Base-by-base conservation (phyloP, 129 eudicot genomes). In the Sambucus nigra region DNA sequence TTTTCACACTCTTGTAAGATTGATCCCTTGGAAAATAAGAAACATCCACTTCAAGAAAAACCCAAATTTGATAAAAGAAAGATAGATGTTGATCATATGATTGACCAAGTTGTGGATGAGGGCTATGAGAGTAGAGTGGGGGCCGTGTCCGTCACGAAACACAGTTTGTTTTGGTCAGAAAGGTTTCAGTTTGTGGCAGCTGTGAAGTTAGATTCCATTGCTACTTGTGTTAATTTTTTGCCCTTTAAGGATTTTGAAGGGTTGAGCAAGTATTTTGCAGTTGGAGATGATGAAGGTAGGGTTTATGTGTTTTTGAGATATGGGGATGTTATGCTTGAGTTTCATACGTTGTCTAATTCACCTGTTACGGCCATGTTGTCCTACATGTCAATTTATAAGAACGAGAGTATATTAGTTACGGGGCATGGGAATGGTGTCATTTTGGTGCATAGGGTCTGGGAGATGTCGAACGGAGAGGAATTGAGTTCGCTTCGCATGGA, bases 121-220 rank as follows among this genome's bases (percentile, higher is more conserved):
- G 65, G 65, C 16, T 49, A n/a, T 15, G 57, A 49, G 24, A 59
- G 50, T 48, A 57, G 54, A 50, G 57, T 63, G 11, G 72, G 78
- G 24, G 74, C 82, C 10, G 86, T 77, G 2, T 78, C 87, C 8
- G 82, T 91, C 51, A 86, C 92, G 0, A 86, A 73, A 65, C 94
- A 86, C 57, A 86, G 83, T 65, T 54, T 88, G 28, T 73, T 80
- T 51, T 92, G 99, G 99, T 82, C 91, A 0, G 99, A 86, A 62
- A 76, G 78, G 62, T 92, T 92, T 69, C 89, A 82, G 51, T 86
- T 86, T 49, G 72, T 86, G 45, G 80, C 96, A 0, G 99, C 99
- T 38, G 96, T 92, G 60, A 80, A 80, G 45, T 64, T 92, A 32
- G 80, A 80, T 47, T 74, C 86, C 0, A 52, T 51, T 39, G 87